Percentiles rank a stretch among this genome's conserved stretches.
phyloP scores from a whole-genome alignment of 225 moss, liverwort and hornwort species.

The Thuidium tamariscinum region DNA sequence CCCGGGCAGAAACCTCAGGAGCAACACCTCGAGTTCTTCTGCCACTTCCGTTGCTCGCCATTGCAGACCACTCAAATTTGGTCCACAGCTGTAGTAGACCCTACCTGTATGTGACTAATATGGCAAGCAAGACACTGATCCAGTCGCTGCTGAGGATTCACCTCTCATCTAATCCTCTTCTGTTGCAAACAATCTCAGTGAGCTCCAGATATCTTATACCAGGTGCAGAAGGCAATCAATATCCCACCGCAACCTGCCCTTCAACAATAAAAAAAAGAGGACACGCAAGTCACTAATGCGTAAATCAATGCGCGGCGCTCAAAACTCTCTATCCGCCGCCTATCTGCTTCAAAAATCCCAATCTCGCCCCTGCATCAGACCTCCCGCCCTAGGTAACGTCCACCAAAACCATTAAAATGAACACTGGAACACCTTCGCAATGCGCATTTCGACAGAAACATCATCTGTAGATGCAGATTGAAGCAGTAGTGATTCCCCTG shows the following conservation, averaged over 20 bases:
- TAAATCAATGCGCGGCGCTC: neutral
- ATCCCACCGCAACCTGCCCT: neutral
- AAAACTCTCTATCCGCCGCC: neutral
- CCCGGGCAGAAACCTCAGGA: conserved; percentile 38
- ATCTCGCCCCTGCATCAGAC: neutral
- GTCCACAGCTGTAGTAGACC: neutral
- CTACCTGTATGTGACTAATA: neutral
- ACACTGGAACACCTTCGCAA: neutral
- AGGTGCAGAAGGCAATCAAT: neutral
- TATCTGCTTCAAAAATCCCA: neutral
- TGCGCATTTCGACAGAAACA: neutral
- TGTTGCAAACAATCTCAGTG: neutral
- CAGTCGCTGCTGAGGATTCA: neutral
- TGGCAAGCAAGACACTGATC: neutral
- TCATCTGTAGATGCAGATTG: neutral
- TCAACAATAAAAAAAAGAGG: neutral
- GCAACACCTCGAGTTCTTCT: conserved; percentile 19
- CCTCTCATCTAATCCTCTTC: neutral
- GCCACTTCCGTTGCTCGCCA: conserved; percentile 34
- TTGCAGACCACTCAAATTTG: neutral
- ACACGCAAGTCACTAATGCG: neutral
- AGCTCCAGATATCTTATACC: neutral
- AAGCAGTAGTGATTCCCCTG: neutral
- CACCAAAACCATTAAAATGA: neutral
- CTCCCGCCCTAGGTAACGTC: neutral